Conservation (phyloP, 164 flowering plant genomes). For the Vitis vinifera region ASM3070453v1 NC_081823.1:9025001-9025500, state of each 20-base stretch:
- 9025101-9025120: too few species aligned
- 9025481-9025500: constrained; percentile 50
- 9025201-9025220: too few species aligned
- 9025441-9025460: constrained; percentile 44
- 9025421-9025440: constrained; percentile 51
- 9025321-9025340: constrained; percentile 45
- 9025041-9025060: neutral
- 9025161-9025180: too few species aligned
- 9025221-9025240: too few species aligned
- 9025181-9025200: too few species aligned
- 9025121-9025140: too few species aligned
- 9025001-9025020: constrained; percentile 73
- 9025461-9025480: constrained; percentile 63
- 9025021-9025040: constrained; percentile 62
- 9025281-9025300: constrained; percentile 33
- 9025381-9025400: constrained; percentile 49
- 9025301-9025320: constrained; percentile 40
- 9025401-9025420: constrained; percentile 61
- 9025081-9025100: too few species aligned
- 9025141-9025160: too few species aligned
- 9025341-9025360: constrained; percentile 46
- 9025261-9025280: too few species aligned
- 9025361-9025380: constrained; percentile 66
- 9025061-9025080: too few species aligned
- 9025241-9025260: too few species aligned